phyloP scores from a whole-genome alignment of 352 stramenopile genomes.

The Phytophthora sansomeana region DNA sequence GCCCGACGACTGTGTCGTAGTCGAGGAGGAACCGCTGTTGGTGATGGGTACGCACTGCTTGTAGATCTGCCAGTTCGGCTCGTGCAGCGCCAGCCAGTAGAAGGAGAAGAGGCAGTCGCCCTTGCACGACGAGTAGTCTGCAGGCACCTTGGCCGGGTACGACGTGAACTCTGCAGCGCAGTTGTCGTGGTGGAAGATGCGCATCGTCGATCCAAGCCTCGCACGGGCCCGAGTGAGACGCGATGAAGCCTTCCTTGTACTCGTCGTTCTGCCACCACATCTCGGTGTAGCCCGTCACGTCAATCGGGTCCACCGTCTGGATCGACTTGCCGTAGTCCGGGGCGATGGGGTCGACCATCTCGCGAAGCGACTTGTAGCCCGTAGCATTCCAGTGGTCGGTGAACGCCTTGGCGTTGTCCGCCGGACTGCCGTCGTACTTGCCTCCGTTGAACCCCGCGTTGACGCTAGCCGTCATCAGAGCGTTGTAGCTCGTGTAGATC shows the following conservation, averaged over 20 bases:
- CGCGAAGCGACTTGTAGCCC: conserved; percentile 40
- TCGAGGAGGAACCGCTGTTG: conserved; percentile 16
- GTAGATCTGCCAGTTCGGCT: conserved; percentile 40
- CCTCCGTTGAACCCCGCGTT: conserved; percentile 35
- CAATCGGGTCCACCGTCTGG: conserved; percentile 21
- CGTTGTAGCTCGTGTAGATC: conserved; percentile 38
- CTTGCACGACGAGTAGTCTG: conserved; percentile 29
- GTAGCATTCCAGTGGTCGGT: conserved; percentile 33
- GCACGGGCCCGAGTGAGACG: conserved; percentile 43
- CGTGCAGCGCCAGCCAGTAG: conserved; percentile 31
- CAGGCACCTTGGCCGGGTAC: conserved; percentile 40
- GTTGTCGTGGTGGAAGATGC: conserved; percentile 37
- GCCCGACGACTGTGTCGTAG: conserved; percentile 14
- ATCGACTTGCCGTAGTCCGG: conserved; percentile 39
- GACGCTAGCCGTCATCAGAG: conserved; percentile 25
- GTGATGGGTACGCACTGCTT: conserved; percentile 42
- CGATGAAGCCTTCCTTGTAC: conserved; percentile 45
- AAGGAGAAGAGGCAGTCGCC: conserved; percentile 26
- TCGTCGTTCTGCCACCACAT: conserved; percentile 49
- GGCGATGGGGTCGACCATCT: conserved; percentile 41
- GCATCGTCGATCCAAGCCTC: conserved; percentile 33
- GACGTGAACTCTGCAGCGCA: conserved; percentile 37
- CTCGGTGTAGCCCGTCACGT: conserved; percentile 36
- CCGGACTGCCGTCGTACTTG: conserved; percentile 38
- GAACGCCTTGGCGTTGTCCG: conserved; percentile 40